Base-by-base conservation (phyloP, 495 filamentous ascomycete species). In the Rhypophila decipiens region DNA sequence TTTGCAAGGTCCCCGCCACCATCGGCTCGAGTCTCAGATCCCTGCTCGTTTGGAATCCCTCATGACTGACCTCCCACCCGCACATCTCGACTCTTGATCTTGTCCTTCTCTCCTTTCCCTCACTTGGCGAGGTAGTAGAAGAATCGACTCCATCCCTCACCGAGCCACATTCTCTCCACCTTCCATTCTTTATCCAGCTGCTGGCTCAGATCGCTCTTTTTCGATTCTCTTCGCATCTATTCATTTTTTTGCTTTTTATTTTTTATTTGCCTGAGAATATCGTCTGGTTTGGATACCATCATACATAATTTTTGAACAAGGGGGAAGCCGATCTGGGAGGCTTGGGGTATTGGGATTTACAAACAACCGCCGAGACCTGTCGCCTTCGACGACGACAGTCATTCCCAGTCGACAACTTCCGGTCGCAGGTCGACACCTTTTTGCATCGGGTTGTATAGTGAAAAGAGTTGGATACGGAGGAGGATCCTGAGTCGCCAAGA, bases 161-260 rank as follows among this genome's bases (percentile, higher is more conserved):
- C 47, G 49, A 58, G 51, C 44, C 51, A 59, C 56, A 54, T 53
- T 67, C 57, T 71, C 68, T 66, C 57, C 61, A 64, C 46, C 60
- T 57, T 58, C 64, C 59, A 61, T 59, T 69, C 47, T 45, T 49
- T 21, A 59, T 65, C 65, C 57, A 67, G 62, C 75, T 78, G 75
- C 75, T 78, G 75, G 75, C 65, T 78, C 75, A 78, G 75, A 75
- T 67, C 70, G 57, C 66, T 76, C 68, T 67, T 74, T n/a, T 76
- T 72, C 19, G 38, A 21, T 40, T 40, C 38, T 20, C 8, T 23
- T 8, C 36, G 20, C 20, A 38, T 33, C 29, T 33, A 13, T 33
- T 37, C 27, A 31, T 13, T 41, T 39, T 56, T 58, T 17, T 41
- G 58, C 41, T 63, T 52, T 53, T 68, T 51, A 52, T 64, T 42